Percentiles rank a stretch among this genome's conserved stretches.
Evolutionary conservation across 768 basidiomycete species (phyloP).

Genomic region (Lactifluus subvellereus): DNA sequence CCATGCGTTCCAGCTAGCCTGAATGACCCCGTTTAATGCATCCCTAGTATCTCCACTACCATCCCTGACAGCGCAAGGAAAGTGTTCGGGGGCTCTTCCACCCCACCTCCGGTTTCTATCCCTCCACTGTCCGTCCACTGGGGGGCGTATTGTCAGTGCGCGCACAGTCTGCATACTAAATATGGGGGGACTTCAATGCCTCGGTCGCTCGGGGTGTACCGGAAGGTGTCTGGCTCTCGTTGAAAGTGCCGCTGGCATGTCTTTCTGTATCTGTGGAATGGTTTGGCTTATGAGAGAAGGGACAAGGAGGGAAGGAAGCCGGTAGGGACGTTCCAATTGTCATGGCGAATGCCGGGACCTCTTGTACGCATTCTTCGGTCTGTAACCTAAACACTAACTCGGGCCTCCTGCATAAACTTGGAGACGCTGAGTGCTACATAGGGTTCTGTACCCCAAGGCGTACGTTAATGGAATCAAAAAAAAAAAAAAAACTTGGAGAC

Average conservation of each 20-base stretch:
- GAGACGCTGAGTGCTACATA: too few relatives aligned
- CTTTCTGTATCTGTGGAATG: too few relatives aligned
- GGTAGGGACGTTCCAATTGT: background rate
- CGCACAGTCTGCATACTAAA: too few relatives aligned
- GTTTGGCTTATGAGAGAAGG: background rate
- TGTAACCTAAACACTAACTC: background rate
- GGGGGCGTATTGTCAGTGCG: background rate
- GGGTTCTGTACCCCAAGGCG: too few relatives aligned
- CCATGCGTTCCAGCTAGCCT: background rate
- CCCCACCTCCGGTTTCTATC: too few relatives aligned
- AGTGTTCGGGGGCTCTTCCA: background rate
- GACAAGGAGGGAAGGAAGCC: background rate
- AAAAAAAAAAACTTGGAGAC: background rate
- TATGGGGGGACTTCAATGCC: too few relatives aligned
- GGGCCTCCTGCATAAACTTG: background rate
- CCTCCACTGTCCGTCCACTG: too few relatives aligned
- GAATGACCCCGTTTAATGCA: background rate
- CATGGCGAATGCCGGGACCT: too few relatives aligned
- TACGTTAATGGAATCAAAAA: too few relatives aligned
- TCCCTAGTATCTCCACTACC: background rate
- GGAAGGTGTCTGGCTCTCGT: too few relatives aligned
- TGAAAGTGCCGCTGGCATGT: too few relatives aligned
- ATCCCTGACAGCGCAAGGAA: background rate
- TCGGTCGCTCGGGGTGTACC: too few relatives aligned
- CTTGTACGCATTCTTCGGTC: background rate